Conservation (phyloP, 139 green algal genomes). For the Chlamydomonas asymmetrica region DNA sequence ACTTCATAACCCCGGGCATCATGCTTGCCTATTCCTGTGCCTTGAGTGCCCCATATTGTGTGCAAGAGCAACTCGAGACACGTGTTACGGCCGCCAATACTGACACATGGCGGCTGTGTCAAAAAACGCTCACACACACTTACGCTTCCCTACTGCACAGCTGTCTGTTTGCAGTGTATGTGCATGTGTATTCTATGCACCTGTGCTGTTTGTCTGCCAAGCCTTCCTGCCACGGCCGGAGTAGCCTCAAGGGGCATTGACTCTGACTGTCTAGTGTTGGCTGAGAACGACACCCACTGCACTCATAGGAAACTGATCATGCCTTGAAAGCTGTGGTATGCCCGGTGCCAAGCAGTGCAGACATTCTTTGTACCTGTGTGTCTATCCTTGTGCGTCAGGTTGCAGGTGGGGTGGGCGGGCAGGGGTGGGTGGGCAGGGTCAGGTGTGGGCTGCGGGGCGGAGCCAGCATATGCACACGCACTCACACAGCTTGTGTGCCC, state of each 20-base stretch:
- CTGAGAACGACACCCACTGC: slow-evolving; percentile 4
- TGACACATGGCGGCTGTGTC: no score
- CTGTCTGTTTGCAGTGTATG: no score
- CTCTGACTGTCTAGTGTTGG: slow-evolving; percentile 10
- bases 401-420: background rate
- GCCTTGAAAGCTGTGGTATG: slow-evolving; percentile 5
- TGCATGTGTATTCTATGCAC: no score
- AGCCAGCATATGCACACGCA: background rate
- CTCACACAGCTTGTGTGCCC: background rate
- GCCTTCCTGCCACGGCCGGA: slow-evolving; percentile 22
- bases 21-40: no score
- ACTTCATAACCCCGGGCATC: no score
- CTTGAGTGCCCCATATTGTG: no score
- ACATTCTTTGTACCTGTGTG: background rate
- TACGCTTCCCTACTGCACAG: no score
- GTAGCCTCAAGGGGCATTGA: background rate
- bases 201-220: no score
- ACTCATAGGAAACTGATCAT: slow-evolving; percentile 22
- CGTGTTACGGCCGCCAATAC: no score
- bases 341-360: slow-evolving; percentile 13
- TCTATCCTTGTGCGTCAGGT: background rate
- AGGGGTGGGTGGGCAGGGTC: no score
- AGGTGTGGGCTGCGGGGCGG: background rate
- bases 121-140: no score
- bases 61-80: no score